Conservation (phyloP, 179 eudicot species). For the Spergularia azorica region DNA sequence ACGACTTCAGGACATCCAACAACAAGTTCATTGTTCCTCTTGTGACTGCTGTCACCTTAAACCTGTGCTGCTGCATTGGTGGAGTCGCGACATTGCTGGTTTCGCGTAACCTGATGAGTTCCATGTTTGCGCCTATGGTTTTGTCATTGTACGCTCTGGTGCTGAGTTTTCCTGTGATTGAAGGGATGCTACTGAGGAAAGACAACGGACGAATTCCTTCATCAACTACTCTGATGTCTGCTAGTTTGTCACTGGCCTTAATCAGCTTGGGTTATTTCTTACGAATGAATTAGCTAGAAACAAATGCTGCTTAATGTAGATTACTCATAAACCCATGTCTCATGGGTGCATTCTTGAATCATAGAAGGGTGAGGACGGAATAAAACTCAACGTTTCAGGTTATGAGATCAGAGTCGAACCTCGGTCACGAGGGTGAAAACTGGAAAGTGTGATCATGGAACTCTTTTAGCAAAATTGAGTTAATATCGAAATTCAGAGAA, state of each 20-base stretch:
- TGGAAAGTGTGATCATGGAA: neutral
- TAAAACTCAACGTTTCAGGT: neutral
- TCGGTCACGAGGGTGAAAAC: neutral
- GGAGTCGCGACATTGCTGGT: slow-evolving; percentile 32
- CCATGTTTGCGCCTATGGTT: slow-evolving; percentile 38
- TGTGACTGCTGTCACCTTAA: slow-evolving; percentile 34
- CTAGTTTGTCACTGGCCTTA: slow-evolving; percentile 13
- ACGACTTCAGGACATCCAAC: slow-evolving; percentile 44
- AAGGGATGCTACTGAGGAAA: slow-evolving; percentile 56
- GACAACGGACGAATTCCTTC: slow-evolving; percentile 52
- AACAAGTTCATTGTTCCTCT: slow-evolving; percentile 40
- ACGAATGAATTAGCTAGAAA: neutral
- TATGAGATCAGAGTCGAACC: slow-evolving; percentile 9
- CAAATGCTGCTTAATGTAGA: too few species aligned
- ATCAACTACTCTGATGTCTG: slow-evolving; percentile 26
- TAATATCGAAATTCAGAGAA: neutral
- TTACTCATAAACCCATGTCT: too few species aligned
- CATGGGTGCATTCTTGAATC: too few species aligned
- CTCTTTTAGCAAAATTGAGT: neutral
- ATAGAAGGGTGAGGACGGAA: too few species aligned
- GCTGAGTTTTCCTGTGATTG: slow-evolving; percentile 40
- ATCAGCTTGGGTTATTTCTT: slow-evolving; percentile 37
- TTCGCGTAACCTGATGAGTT: slow-evolving; percentile 14
- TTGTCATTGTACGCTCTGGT: slow-evolving; percentile 33
- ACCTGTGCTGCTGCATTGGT: slow-evolving; percentile 30